Evolutionary conservation across 202 grass and related monocot genomes (phyloP), one percentile per base, ranked within the genome.

Genomic region (Cymbopogon flexuosus): DNA sequence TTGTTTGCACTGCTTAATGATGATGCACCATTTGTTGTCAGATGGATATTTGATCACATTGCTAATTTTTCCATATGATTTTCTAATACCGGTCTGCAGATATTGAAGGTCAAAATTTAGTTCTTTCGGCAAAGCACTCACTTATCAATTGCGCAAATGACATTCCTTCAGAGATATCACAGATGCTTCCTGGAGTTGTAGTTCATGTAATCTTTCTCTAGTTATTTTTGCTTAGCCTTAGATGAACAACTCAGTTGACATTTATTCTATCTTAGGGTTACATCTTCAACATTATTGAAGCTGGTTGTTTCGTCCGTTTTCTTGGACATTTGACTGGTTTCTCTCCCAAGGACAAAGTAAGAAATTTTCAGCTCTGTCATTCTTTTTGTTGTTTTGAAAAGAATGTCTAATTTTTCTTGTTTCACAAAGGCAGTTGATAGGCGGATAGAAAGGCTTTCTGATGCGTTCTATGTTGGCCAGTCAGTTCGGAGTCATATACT

Each of bases 261-360:
- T 81, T 65, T 75, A 46, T 64, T 85, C 42, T 88, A 41, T 75
- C 54, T 71, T 79, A 98, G 95, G 95, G 95, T 73, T 98, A 94
- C 80, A 71, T 98, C 62, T 94, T 90, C 79, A 98, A 98, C 69
- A 91, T 93, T 73, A 98, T 98, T 74, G 92, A 98, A 91, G 76
- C 78, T 82, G 95, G 95, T 47, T 98, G 92, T 85, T 98, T 98
- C 76, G 86, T 98, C 90, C 92, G 92, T 51, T 98, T 98, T 89
- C 86, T 94, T 81, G 92, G 95, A 65, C 88, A 88, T 82, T 78
- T 98, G 77, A 98, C 88, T 88, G 95, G 95, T 78, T 98, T 98
- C 80, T 91, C 85, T 46, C 95, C 90, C 35, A 98, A 94, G 86
- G 86, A 92, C 84, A 93, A 92, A 94, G 95, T 98, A 93, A 73